A percentile compares a stretch with the other conserved stretches of the same genome.
Conservation (phyloP, 2,329 filamentous ascomycete species). For the Huntiella savannae region DNA sequence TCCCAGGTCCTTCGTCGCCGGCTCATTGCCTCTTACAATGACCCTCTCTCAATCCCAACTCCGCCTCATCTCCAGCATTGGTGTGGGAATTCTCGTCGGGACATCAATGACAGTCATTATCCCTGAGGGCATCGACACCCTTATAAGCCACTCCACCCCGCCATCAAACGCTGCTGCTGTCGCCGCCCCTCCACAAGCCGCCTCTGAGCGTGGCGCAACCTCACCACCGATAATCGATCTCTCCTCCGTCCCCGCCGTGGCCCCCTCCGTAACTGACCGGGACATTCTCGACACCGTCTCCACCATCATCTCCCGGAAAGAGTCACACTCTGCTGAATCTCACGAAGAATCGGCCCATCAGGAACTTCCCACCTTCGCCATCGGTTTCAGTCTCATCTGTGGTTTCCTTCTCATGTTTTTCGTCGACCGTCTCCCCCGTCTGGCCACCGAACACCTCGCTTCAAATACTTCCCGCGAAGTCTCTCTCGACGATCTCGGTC, state of each 20-base stretch:
- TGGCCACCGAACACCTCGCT: conserved; percentile 44
- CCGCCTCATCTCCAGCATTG: conserved; percentile 75
- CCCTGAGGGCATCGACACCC: conserved; percentile 82
- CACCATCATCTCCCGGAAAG: not conserved
- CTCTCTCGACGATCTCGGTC: conserved; percentile 61
- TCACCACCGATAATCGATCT: not conserved
- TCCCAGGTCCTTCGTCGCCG: conserved; percentile 73
- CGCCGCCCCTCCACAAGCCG: not conserved
- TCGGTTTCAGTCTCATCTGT: conserved; percentile 68
- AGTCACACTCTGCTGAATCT: not conserved
- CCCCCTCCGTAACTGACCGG: too few species aligned
- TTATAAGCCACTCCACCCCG: conserved; percentile 25
- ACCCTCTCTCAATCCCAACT: conserved; percentile 71
- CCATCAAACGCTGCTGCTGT: not conserved
- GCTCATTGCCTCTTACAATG: conserved; percentile 77
- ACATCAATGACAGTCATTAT: conserved; percentile 95
- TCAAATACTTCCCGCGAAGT: conserved; percentile 62
- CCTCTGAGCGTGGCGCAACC: not conserved
- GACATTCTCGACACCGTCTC: not conserved
- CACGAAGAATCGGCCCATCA: conserved; percentile 14
- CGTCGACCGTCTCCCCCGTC: conserved; percentile 66
- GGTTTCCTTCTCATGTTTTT: conserved; percentile 96
- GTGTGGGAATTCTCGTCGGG: conserved; percentile 83
- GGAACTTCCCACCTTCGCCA: conserved; percentile 49
- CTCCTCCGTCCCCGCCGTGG: not conserved